Base-by-base conservation (phyloP, 768 basidiomycete genomes). In the Dioszegia aurantiaca region DNA sequence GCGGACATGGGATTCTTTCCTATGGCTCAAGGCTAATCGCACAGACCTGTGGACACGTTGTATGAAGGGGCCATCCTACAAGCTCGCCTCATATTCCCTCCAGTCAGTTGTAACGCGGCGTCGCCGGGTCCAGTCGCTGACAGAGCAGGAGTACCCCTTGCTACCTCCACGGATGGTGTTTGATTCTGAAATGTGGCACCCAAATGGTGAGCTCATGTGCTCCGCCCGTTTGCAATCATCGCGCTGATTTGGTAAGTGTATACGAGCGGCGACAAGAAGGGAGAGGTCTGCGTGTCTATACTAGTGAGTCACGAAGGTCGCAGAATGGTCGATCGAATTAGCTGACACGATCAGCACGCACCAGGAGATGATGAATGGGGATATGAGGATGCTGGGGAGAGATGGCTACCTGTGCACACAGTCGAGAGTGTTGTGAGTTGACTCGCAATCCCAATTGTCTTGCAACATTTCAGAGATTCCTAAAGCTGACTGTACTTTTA, bases 21-120 rank as follows among this genome's bases (percentile, higher is more conserved):
- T n/a, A n/a, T n/a, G n/a, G n/a, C n/a, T n/a, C n/a, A n/a, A 33
- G 14, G 47, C 59, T 59, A 42, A 56, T 48, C 2, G 2, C 21
- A 8, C 76, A 95, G 93, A 10, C 90, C 94, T 30, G 83, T 87
- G 31, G 93, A 97, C 74, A 94, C 93, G 16, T 79, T 95, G 40
- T 98, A 97, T 73, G 94, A 99, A 79, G 95, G 94, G 59, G 95
- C 90, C 8, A 89, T 98, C 77, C 88, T 94, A 80, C 92, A 90
- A 79, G 91, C 92, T 17, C 82, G 87, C 53, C 78, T 98, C 57
- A 82, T 86, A 4, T 98, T 99, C 33, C 43, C 46, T 37, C 45
- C 46, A 40, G 27, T 44, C 8, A 59, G 24, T 27, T 41, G 0
- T 8, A 12, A 30, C 26, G 21, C 27, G 31, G 28, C 21, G 27